These are phyloP conservation scores for Aspergillus glaucus DNA, from an alignment of 2,329 filamentous ascomycete genomes.

Conservation along the genomic window DNA sequence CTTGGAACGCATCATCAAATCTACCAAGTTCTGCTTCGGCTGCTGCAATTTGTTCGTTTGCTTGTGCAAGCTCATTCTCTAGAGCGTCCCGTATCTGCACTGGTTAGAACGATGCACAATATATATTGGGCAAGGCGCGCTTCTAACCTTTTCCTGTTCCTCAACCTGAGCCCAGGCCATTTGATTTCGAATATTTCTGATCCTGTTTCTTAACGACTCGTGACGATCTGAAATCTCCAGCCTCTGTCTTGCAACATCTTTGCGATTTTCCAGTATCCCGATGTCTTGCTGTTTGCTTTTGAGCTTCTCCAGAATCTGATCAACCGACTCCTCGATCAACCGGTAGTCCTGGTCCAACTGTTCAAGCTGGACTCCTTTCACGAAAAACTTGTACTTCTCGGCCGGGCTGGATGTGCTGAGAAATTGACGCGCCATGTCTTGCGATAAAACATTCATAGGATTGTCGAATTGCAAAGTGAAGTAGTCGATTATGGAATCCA, in stretches of 20 bases:
- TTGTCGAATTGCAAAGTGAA: constrained; percentile 94
- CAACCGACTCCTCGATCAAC: constrained; percentile 70
- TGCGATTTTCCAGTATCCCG: constrained; percentile 51
- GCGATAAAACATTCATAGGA: constrained; percentile 88
- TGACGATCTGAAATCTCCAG: constrained; percentile 62
- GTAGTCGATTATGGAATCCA: constrained; percentile 90
- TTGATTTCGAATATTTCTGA: constrained; percentile 57
- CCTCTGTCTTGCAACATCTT: constrained; percentile 58
- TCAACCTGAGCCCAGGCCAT: constrained; percentile 83
- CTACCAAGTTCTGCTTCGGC: constrained; percentile 37
- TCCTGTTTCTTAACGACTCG: constrained; percentile 56
- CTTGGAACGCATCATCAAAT: constrained; percentile 44
- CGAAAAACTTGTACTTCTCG: constrained; percentile 94
- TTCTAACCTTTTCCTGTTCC: constrained; percentile 57
- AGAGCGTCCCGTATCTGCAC: constrained; percentile 31
- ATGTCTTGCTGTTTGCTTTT: constrained; percentile 58
- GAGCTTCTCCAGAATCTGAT: constrained; percentile 63
- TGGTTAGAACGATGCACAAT: constrained; percentile 7
- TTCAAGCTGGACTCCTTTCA: constrained; percentile 89
- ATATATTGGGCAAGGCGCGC: background rate
- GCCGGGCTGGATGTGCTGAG: constrained; percentile 73
- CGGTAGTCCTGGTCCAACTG: constrained; percentile 87
- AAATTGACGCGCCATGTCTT: constrained; percentile 91
- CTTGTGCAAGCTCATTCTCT: constrained; percentile 26
- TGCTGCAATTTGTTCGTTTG: constrained; percentile 45